phyloP scores from a whole-genome alignment of 2,329 filamentous ascomycete species.

The Fusarium sambucinum region DNA sequence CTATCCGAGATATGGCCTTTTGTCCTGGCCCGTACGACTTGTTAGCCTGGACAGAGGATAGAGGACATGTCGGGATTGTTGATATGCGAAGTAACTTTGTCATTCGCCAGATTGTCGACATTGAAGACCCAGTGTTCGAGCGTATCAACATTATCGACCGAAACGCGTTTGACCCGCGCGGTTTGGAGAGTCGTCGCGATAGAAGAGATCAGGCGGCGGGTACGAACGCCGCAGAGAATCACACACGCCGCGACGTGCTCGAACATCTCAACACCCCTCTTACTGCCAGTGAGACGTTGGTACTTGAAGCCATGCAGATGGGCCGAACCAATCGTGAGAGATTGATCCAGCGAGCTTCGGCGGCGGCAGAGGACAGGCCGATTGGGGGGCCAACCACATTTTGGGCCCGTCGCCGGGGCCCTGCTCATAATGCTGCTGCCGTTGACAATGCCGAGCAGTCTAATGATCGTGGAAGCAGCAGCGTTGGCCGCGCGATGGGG shows the following conservation, averaged over 20 bases:
- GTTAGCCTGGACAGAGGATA: constrained; percentile 93
- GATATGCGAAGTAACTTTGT: constrained; percentile 77
- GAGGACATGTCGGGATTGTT: constrained; percentile 78
- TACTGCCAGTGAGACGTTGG: constrained; percentile 65
- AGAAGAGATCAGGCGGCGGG: constrained; percentile 48
- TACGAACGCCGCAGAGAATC: constrained; percentile 18
- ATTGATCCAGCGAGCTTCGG: constrained; percentile 45
- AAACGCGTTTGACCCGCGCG: constrained; percentile 65
- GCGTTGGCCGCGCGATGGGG: constrained; percentile 55
- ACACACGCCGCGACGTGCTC: constrained; percentile 50
- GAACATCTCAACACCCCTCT: constrained; percentile 64
- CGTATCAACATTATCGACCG: constrained; percentile 69
- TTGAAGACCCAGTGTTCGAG: constrained; percentile 71
- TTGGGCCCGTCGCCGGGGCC: constrained; percentile 12
- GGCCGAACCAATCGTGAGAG: constrained; percentile 65
- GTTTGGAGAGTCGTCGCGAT: constrained; percentile 62
- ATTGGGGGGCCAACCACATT: constrained; percentile 19
- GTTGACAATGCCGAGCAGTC: constrained; percentile 46
- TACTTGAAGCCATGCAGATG: constrained; percentile 67
- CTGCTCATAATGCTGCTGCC: not conserved
- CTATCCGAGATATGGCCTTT: constrained; percentile 91
- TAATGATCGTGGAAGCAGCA: constrained; percentile 54
- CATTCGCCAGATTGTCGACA: constrained; percentile 74
- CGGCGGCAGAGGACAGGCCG: constrained; percentile 32
- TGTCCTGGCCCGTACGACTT: constrained; percentile 91